These are phyloP conservation scores for Pelargonium nanum DNA, from an alignment of 345 rosid species.

Conservation along the genomic window DNA sequence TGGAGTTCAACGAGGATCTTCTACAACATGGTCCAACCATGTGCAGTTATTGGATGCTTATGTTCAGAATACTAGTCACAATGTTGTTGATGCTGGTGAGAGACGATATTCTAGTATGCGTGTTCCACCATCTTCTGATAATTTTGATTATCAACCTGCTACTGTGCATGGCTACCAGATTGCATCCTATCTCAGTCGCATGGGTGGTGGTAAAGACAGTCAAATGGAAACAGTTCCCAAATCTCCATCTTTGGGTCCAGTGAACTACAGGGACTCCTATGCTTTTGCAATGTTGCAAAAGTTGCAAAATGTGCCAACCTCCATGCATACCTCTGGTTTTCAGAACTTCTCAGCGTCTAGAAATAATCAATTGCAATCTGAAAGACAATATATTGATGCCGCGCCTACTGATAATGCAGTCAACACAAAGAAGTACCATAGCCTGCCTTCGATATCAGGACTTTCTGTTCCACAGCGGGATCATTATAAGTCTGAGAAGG, in stretches of 20 bases:
- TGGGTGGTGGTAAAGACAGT: constrained; percentile 38
- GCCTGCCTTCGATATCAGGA: constrained; percentile 86
- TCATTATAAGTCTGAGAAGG: constrained; percentile 36
- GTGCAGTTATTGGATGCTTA: constrained; percentile 45
- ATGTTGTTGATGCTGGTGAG: constrained; percentile 46
- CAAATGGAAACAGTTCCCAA: constrained; percentile 13
- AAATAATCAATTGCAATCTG: constrained; percentile 41
- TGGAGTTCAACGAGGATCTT: constrained; percentile 50
- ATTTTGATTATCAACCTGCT: constrained; percentile 61
- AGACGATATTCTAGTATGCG: constrained; percentile 69
- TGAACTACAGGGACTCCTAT: constrained; percentile 45
- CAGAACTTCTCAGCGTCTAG: constrained; percentile 45
- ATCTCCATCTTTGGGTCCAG: constrained; percentile 36
- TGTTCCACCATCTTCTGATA: constrained; percentile 44
- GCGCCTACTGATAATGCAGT: background rate
- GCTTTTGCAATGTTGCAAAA: constrained; percentile 49
- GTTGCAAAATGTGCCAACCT: constrained; percentile 43
- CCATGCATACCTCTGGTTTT: constrained; percentile 57
- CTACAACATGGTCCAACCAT: constrained; percentile 46
- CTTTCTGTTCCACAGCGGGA: constrained; percentile 47
- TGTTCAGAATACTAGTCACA: constrained; percentile 34
- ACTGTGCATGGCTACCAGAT: constrained; percentile 71
- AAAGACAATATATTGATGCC: constrained; percentile 37
- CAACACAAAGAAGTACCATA: constrained; percentile 70
- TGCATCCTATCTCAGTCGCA: constrained; percentile 39